Base-by-base conservation (phyloP, 2,329 filamentous ascomycete genomes). In the Cladosporium halotolerans region DNA sequence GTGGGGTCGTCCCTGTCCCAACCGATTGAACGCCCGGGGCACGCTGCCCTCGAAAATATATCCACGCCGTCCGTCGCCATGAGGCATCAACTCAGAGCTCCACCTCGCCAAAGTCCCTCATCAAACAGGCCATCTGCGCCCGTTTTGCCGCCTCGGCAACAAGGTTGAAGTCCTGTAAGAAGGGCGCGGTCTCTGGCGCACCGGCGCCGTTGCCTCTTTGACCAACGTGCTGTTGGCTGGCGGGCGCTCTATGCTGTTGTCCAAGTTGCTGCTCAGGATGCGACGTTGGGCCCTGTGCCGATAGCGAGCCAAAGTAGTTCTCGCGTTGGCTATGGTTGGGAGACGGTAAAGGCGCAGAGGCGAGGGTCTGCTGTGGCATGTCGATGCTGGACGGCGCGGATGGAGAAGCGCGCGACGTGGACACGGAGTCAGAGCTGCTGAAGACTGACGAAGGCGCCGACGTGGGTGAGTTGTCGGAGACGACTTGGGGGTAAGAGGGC, bases 81-180 rank as follows among this genome's bases (percentile, higher is more conserved):
- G 18, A 41, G 9, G 42, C 19, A 11, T 10, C 9, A 13, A 13
- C 23, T 58, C 51, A 66, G 38, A 68, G 52, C 50, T 80, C 82
- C 65, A 87, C 79, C 58, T 83, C 81, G 64, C 89, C 89, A 66
- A 97, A 79, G 70, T 96, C 92, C 57, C 91, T 80, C 78, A 91
- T 87, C 68, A 96, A 76, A 64, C 90, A 84, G 40, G 89, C 89
- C 78, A 96, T 88, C 72, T 96, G 89, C 9, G 92, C 92, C 40
- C 91, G 79, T 73, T 95, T 96, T 41, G 90, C 92, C 2, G 92
- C 92, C 75, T 97, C 92, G 34, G 91, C 91, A 40, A 96, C 80
- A 31, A 96, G 80, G 55, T 81, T 92, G 65, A 92, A 88, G 70
- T 95, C 86, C 63, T 85, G 83, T 56, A 95, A 78, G 66, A 90